Percentiles rank a stretch among this genome's conserved stretches.
Evolutionary conservation across 345 rosid species (phyloP).

Genomic region (Adansonia digitata): DNA sequence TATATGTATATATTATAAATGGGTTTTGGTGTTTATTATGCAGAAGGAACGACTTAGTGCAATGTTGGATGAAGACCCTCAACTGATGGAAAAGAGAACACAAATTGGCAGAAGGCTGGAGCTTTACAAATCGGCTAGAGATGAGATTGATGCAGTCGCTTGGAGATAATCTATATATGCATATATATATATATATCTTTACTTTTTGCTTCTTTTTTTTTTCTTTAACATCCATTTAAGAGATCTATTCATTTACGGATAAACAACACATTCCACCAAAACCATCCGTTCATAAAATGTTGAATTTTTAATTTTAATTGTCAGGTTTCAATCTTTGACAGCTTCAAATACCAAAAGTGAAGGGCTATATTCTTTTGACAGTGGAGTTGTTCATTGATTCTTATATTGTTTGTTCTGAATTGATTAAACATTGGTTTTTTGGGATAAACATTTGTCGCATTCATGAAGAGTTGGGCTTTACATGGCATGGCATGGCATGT

Average conservation of each 20-base stretch:
- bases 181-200: background rate
- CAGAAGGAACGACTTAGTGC: constrained; percentile 89
- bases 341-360: too few species aligned
- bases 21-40: too few species aligned
- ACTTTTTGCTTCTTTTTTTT: background rate
- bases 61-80: constrained; percentile 97
- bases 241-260: background rate
- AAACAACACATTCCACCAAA: background rate
- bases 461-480: too few species aligned
- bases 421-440: too few species aligned
- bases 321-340: background rate
- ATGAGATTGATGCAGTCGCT: constrained; percentile 88
- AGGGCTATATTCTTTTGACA: too few species aligned
- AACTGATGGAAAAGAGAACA: constrained; percentile 81
- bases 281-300: background rate
- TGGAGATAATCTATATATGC: constrained; percentile 67
- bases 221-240: background rate
- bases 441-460: too few species aligned
- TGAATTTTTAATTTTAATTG: background rate
- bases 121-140: constrained; percentile 92
- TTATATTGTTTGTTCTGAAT: too few species aligned
- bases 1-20: too few species aligned
- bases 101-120: constrained; percentile 80
- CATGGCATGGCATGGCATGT: too few species aligned
- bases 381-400: too few species aligned